A percentile compares a stretch with the other conserved stretches of the same genome.
These are phyloP conservation scores for Sarocladiaceae sp. DNA, from an alignment of 2,329 filamentous ascomycete genomes.

Conservation along the genomic window DNA sequence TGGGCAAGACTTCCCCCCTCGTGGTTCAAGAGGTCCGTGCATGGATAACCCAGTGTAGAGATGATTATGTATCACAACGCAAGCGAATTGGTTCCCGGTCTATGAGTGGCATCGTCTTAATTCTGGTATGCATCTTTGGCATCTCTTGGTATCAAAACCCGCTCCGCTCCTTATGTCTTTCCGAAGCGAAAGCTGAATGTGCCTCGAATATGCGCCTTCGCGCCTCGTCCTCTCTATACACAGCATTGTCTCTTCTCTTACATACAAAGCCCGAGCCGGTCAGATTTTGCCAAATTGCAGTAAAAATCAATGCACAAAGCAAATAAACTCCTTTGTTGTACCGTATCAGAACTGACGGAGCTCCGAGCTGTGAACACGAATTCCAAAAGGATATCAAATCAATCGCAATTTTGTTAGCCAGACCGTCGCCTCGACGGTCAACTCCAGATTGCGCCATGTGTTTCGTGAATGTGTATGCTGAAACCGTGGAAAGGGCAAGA, in stretches of 20 bases:
- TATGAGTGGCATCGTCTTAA: background rate
- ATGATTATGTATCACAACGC: background rate
- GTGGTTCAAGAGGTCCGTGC: too few relatives aligned
- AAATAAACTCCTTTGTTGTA: background rate
- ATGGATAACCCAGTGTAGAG: too few relatives aligned
- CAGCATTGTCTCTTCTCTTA: background rate
- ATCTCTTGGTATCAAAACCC: conserved; percentile 9
- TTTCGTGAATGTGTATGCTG: too few relatives aligned
- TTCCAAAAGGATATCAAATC: background rate
- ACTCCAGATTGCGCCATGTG: conserved; percentile 5
- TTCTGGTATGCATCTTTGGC: conserved; percentile 1
- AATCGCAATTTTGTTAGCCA: conserved; percentile 3
- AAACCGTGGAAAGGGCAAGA: background rate
- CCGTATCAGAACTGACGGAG: too few relatives aligned
- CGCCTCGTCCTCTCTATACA: conserved; percentile 4
- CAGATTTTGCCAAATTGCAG: conserved; percentile 4
- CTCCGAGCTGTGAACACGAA: background rate
- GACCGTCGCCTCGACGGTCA: background rate
- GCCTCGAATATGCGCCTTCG: too few relatives aligned
- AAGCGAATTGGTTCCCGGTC: background rate
- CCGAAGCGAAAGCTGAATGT: too few relatives aligned
- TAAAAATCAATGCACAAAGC: conserved; percentile 1
- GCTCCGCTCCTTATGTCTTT: background rate
- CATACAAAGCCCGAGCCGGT: conserved; percentile 6
- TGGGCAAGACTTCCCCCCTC: too few relatives aligned